Conservation (phyloP, 192 early-diverging fungal genomes). For the Backusella tuberculispora region DNA sequence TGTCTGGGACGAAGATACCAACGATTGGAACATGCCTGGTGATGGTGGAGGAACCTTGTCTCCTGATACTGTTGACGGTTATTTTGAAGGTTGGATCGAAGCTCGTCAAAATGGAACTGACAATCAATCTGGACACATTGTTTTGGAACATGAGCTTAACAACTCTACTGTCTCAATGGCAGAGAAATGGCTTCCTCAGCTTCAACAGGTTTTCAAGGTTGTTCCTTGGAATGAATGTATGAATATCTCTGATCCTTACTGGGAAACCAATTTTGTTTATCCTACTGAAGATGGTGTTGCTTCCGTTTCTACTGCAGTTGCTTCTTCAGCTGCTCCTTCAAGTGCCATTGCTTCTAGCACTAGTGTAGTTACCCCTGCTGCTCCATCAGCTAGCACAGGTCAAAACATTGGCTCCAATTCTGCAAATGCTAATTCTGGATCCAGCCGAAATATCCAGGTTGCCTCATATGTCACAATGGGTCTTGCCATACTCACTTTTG, state of each 20-base stretch:
- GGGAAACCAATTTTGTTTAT: slow-evolving; percentile 40
- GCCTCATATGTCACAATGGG: slow-evolving; percentile 1
- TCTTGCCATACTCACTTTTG: background rate
- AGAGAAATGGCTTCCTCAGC: slow-evolving; percentile 46
- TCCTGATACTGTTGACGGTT: slow-evolving; percentile 35
- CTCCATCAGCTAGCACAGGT: slow-evolving; percentile 3
- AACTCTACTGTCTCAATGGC: slow-evolving; percentile 47
- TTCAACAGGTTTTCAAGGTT: slow-evolving; percentile 42
- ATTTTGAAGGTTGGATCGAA: slow-evolving; percentile 33
- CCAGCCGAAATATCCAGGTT: background rate
- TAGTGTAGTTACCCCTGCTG: slow-evolving; percentile 1
- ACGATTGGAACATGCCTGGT: slow-evolving; percentile 51
- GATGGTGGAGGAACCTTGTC: slow-evolving; percentile 38
- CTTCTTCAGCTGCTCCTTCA: background rate
- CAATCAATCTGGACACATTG: slow-evolving; percentile 40
- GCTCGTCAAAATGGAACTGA: slow-evolving; percentile 32
- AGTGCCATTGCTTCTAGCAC: background rate
- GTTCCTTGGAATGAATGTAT: slow-evolving; percentile 43
- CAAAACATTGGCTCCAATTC: background rate
- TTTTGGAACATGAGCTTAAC: slow-evolving; percentile 49
- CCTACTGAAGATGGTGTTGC: slow-evolving; percentile 19
- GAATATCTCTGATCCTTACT: slow-evolving; percentile 41
- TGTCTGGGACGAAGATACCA: slow-evolving; percentile 41
- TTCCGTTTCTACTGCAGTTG: background rate
- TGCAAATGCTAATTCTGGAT: background rate